phyloP scores from a whole-genome alignment of 768 basidiomycete species.

The Boletus bicolor region DNA sequence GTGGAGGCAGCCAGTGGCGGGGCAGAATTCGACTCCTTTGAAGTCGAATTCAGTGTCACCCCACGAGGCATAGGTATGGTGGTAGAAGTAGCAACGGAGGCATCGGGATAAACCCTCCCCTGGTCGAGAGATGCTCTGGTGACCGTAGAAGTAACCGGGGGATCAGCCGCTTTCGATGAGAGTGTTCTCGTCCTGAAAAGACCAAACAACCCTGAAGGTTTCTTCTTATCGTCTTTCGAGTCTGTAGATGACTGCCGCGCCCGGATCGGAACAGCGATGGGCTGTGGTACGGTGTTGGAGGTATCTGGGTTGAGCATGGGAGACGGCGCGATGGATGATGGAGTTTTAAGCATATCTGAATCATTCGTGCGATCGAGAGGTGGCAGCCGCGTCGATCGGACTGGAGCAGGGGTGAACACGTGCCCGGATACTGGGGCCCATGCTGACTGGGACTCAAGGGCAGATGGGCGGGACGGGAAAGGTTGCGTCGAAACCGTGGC shows the following conservation, averaged over 20 bases:
- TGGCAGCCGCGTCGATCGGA: slow-evolving; percentile 21
- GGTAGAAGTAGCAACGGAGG: background rate
- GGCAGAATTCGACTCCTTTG: slow-evolving; percentile 16
- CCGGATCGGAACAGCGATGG: slow-evolving; percentile 18
- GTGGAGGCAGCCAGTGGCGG: slow-evolving; percentile 2
- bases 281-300: slow-evolving; percentile 3
- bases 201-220: slow-evolving; percentile 27
- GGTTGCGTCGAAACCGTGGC: slow-evolving; percentile 27
- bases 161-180: slow-evolving; percentile 29
- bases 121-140: slow-evolving; percentile 22
- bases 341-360: slow-evolving; percentile 54
- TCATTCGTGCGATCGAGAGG: slow-evolving; percentile 40
- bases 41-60: slow-evolving; percentile 5
- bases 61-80: slow-evolving; percentile 13
- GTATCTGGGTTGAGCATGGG: slow-evolving; percentile 41
- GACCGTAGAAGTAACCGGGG: slow-evolving; percentile 19
- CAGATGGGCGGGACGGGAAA: slow-evolving; percentile 27
- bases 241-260: slow-evolving; percentile 28
- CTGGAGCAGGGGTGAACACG: slow-evolving; percentile 30
- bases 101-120: slow-evolving; percentile 13
- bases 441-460: slow-evolving; percentile 17
- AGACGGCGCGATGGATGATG: slow-evolving; percentile 58
- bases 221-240: slow-evolving; percentile 34
- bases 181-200: slow-evolving; percentile 32
- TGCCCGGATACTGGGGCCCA: slow-evolving; percentile 32